Evolutionary conservation across 1,284 basidiomycete genomes (phyloP).

Genomic region (Papiliotrema terrestris): DNA sequence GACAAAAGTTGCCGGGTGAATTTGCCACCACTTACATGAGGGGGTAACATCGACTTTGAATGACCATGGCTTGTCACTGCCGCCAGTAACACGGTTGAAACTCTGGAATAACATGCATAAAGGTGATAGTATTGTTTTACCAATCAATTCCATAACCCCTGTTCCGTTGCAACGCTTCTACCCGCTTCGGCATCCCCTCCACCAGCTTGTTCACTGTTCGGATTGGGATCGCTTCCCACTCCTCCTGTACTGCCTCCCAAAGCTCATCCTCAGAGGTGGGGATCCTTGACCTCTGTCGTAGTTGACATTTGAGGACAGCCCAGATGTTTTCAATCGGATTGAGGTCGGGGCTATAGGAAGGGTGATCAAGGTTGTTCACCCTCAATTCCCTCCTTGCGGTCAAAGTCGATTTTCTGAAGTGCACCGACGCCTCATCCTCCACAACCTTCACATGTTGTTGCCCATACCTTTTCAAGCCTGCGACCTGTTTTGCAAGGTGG

Average conservation of each 20-base stretch:
- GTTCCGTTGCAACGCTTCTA: background rate
- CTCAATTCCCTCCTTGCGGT: background rate
- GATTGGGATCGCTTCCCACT: constrained; percentile 9
- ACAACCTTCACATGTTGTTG: background rate
- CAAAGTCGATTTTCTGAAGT: background rate
- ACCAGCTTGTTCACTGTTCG: background rate
- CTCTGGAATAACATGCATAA: no score
- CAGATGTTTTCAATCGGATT: constrained; percentile 24
- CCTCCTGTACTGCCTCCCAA: constrained; percentile 5
- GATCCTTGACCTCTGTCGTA: background rate
- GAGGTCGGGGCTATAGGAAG: constrained; percentile 20
- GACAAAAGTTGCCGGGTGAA: no score
- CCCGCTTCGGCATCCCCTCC: background rate
- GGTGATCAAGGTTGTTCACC: constrained; percentile 10
- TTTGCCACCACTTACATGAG: no score
- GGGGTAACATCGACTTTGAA: no score
- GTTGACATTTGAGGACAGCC: constrained; percentile 14
- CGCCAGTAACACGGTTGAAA: no score
- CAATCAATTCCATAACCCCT: background rate
- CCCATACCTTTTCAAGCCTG: background rate
- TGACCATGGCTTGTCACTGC: no score
- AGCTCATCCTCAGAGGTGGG: constrained; percentile 12
- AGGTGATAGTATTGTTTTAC: no score
- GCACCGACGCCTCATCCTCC: background rate
- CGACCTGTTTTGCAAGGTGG: background rate